Base-by-base conservation (phyloP, 495 filamentous ascomycete genomes). In the Lasiosphaeris hirsuta region DNA sequence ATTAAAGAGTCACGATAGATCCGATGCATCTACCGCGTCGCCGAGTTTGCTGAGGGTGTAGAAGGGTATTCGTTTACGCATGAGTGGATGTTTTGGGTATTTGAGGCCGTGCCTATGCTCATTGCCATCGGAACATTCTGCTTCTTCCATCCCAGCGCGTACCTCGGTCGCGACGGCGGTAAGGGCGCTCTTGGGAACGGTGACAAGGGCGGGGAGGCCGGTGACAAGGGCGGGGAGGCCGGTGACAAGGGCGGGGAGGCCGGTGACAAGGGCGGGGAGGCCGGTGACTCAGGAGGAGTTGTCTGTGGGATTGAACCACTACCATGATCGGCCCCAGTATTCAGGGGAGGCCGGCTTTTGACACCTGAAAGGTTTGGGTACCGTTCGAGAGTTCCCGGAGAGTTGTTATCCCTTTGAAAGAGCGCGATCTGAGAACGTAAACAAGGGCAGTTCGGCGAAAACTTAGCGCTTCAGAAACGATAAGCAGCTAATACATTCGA, bases 51-150 rank as follows among this genome's bases (percentile, higher is more conserved):
- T 0, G 70, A 81, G 65, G 85, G 87, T 0, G 66, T 78, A 37
- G 70, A 75, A 10, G 83, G 84, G 3, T 77, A 76, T 56, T 51
- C 73, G 30, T 63, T 86, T 58, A 62, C 49, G 14, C 73, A 82
- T 40, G 86, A 89, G 69, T 78, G 74, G 47, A 81, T 80, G 56
- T 63, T 88, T 51, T 89, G 87, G 62, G 61, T 85, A 3, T 88
- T 89, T 58, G 86, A 90, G 63, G 71, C 77, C 11, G 44, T 76
- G 42, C 59, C 83, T 42, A 88, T 90, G 85, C 61, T 83, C 18
- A 35, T 64, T 8, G 61, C 61, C n/a, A 60, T 67, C 14, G 50
- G 42, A 10, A 15, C 60, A 3, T 67, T 64, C 37, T 64, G 61
- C 47, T 17, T 64, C 10, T 59, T 36, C 14, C 61, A 60, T 38